Conservation (phyloP, 306 rosid genomes). For the Echinosophora koreensis region DNA sequence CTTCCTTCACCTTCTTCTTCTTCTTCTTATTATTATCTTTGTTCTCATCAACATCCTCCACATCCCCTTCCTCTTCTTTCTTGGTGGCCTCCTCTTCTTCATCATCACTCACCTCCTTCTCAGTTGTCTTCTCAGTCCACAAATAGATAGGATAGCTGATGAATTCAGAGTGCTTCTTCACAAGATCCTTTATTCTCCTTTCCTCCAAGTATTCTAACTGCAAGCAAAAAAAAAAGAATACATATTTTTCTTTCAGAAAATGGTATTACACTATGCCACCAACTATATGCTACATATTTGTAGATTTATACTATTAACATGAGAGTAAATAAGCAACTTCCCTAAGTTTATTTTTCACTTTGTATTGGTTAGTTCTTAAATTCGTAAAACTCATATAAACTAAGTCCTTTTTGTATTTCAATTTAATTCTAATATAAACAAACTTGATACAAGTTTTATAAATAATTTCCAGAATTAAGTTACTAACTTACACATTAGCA, state of each 20-base stretch:
- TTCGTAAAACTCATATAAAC: too few species aligned
- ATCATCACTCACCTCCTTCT: constrained; percentile 67
- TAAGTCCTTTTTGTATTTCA: too few species aligned
- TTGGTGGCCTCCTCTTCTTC: constrained; percentile 62
- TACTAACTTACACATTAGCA: too few species aligned
- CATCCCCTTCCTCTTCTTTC: constrained; percentile 59
- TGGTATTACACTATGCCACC: background rate
- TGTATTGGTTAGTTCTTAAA: too few species aligned
- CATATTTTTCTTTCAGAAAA: background rate
- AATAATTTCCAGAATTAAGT: too few species aligned
- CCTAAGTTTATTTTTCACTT: too few species aligned
- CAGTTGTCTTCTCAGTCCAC: constrained; percentile 72
- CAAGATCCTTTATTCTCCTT: constrained; percentile 70
- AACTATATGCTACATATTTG: background rate
- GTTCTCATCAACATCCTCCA: constrained; percentile 54
- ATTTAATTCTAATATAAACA: too few species aligned
- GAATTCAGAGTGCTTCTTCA: constrained; percentile 75
- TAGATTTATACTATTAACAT: too few species aligned
- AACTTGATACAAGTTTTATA: too few species aligned
- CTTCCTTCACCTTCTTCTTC: constrained; percentile 72
- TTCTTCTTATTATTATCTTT: constrained; percentile 55
- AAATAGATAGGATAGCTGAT: constrained; percentile 69
- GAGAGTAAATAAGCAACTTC: too few species aligned
- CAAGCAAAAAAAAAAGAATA: background rate
- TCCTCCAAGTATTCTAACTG: constrained; percentile 74